phyloP scores from a whole-genome alignment of 176 grass and related monocot genomes.

The Hsuehochloa calcarea region DNA sequence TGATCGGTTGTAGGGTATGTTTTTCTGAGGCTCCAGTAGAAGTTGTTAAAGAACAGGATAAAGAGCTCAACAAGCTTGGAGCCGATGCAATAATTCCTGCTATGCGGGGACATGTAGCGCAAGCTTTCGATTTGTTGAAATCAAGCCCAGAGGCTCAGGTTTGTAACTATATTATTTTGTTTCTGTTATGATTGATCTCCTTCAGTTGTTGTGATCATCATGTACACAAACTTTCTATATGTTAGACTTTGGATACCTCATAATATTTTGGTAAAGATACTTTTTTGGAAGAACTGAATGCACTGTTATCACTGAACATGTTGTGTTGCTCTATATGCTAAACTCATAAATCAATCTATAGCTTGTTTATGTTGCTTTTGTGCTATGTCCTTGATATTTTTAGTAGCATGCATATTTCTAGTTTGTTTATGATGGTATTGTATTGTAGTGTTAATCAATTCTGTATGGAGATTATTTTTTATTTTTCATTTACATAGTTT shows the following conservation, averaged over 20 bases:
- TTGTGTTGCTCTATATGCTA: not conserved
- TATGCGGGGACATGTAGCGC: slow-evolving; percentile 61
- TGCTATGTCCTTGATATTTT: not conserved
- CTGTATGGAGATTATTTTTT: not conserved
- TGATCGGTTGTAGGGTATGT: slow-evolving; percentile 46
- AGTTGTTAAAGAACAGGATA: slow-evolving; percentile 38
- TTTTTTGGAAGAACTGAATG: not conserved
- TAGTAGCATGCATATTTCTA: not conserved
- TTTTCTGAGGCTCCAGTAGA: slow-evolving; percentile 34
- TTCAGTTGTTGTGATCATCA: not conserved
- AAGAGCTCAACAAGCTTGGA: slow-evolving; percentile 25
- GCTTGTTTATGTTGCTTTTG: slow-evolving; percentile 14
- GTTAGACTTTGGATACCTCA: not conserved
- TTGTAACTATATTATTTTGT: slow-evolving; percentile 1
- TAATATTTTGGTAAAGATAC: not conserved
- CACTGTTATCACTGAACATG: not conserved
- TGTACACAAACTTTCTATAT: not conserved
- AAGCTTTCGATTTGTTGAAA: slow-evolving; percentile 79
- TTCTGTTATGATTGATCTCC: not conserved
- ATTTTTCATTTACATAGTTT: not conserved
- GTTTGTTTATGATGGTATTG: not conserved
- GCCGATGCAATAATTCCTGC: slow-evolving; percentile 49
- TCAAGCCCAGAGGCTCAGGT: slow-evolving; percentile 77
- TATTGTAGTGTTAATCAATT: not conserved
- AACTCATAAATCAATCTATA: not conserved